phyloP scores from a whole-genome alignment of 768 basidiomycete species.

The Vararia minispora region DNA sequence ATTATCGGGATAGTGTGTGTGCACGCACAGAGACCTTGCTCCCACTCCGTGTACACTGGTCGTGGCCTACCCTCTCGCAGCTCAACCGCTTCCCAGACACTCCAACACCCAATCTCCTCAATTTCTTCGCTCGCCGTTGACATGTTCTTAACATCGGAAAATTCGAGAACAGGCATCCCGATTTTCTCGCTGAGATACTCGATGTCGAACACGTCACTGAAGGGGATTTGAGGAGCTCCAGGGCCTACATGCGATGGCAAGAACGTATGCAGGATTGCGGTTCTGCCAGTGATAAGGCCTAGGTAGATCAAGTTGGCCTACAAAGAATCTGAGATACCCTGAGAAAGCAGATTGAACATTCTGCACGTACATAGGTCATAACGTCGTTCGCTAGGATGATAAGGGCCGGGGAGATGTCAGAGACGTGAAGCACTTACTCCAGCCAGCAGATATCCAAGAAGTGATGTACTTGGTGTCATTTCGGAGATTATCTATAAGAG shows the following conservation, averaged over 20 bases:
- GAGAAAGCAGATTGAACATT: no score
- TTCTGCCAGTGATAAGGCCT: constrained; percentile 25
- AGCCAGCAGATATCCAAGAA: constrained; percentile 68
- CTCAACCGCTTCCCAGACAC: constrained; percentile 27
- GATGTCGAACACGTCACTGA: constrained; percentile 33
- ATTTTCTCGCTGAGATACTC: constrained; percentile 24
- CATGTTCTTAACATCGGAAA: constrained; percentile 32
- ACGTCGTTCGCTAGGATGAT: constrained; percentile 54
- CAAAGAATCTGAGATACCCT: no score
- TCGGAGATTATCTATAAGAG: constrained; percentile 44
- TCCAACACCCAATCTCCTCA: constrained; percentile 33
- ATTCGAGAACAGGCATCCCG: constrained; percentile 28
- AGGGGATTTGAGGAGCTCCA: constrained; percentile 22
- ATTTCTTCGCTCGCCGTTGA: constrained; percentile 17
- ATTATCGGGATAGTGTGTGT: not conserved
- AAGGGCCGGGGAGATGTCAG: not conserved
- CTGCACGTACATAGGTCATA: constrained; percentile 58
- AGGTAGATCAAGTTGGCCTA: constrained; percentile 32
- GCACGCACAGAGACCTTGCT: constrained; percentile 21
- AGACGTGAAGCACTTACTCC: constrained; percentile 30
- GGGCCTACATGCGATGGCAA: constrained; percentile 28
- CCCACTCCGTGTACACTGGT: constrained; percentile 20
- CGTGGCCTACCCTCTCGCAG: constrained; percentile 18
- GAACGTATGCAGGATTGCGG: constrained; percentile 30
- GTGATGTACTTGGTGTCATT: constrained; percentile 55